Conservation (phyloP, 73 alveolate species). For the Paramecium biaurelia region DNA sequence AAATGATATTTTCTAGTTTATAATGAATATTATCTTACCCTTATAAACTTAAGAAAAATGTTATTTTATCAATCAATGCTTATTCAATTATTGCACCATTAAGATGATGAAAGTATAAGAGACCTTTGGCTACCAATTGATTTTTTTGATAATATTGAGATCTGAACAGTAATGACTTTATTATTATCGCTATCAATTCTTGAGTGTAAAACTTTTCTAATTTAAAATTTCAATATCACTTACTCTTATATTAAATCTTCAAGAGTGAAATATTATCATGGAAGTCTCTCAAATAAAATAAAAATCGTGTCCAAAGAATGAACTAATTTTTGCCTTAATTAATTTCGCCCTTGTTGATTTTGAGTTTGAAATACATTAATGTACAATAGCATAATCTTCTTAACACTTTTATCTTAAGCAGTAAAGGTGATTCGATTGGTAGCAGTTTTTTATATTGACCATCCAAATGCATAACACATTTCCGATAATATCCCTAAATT, state of each 20-base stretch:
- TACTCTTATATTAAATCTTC: not conserved
- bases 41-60: not conserved
- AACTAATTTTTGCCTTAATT: not conserved
- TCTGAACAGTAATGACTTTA: not conserved
- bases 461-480: not conserved
- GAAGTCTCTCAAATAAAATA: not conserved
- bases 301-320: not conserved
- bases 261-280: not conserved
- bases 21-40: not conserved
- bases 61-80: not conserved
- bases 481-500: not conserved
- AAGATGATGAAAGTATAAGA: not conserved
- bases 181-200: not conserved
- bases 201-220: not conserved
- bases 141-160: not conserved
- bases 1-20: not conserved
- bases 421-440: not conserved
- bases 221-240: not conserved
- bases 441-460: not conserved
- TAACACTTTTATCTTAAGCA: not conserved
- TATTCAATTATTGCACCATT: not conserved
- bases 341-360: not conserved
- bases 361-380: not conserved
- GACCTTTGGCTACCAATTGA: not conserved
- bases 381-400: slow-evolving; percentile 36